These are phyloP conservation scores for Epicoccum sorghinum DNA, from an alignment of 2,329 filamentous ascomycete species.

Conservation along the genomic window DNA sequence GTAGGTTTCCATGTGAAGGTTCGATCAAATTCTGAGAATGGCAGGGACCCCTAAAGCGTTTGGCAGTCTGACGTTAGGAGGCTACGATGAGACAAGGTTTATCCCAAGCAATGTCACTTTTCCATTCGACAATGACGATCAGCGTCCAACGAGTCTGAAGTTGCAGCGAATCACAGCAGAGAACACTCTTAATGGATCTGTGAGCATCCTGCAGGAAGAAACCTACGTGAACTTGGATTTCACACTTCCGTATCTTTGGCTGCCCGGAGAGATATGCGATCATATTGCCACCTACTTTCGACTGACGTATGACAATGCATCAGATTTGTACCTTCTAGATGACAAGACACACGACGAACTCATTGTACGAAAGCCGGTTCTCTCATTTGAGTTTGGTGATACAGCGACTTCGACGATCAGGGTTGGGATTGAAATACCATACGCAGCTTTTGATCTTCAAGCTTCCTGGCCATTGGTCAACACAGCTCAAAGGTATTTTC, in stretches of 20 bases:
- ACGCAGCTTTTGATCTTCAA: conserved; percentile 35
- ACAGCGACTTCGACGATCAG: conserved; percentile 15
- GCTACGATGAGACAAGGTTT: conserved; percentile 47
- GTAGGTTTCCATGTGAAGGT: not conserved
- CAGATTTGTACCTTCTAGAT: conserved; percentile 46
- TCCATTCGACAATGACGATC: conserved; percentile 26
- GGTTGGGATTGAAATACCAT: conserved; percentile 36
- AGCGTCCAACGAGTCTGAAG: not conserved
- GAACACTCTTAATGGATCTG: conserved; percentile 33
- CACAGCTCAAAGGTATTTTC: conserved; percentile 34
- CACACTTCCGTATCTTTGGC: conserved; percentile 43
- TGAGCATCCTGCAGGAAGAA: conserved; percentile 15
- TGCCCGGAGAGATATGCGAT: conserved; percentile 44
- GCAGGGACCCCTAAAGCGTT: not conserved
- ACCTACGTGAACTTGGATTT: conserved; percentile 45
- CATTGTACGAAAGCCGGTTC: conserved; percentile 30
- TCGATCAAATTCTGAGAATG: not conserved
- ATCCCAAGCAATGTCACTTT: conserved; percentile 31
- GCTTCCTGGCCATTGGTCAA: conserved; percentile 22
- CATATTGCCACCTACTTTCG: conserved; percentile 44
- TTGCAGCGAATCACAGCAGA: conserved; percentile 2
- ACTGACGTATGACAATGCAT: conserved; percentile 40
- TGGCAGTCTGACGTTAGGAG: conserved; percentile 48
- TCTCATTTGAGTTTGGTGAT: conserved; percentile 30
- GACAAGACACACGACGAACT: conserved; percentile 25